phyloP scores from a whole-genome alignment of 176 grass and related monocot genomes.

The Rhipidocladum racemiflorum region DNA sequence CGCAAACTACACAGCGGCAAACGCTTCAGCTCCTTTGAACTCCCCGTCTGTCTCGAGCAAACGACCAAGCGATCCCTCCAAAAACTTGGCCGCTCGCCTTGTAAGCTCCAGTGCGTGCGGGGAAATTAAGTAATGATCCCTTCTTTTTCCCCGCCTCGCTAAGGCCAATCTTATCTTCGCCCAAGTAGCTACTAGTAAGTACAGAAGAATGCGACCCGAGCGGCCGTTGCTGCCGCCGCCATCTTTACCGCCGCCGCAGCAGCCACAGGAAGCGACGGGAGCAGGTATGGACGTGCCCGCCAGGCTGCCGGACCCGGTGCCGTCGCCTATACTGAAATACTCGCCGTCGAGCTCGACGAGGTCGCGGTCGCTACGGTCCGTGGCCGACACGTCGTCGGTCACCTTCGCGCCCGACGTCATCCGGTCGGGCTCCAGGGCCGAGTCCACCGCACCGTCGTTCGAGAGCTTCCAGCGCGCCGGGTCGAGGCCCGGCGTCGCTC shows the following conservation, averaged over 20 bases:
- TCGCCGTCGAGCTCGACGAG: conserved; percentile 21
- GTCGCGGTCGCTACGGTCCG: conserved; percentile 39
- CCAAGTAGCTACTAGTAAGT: not conserved
- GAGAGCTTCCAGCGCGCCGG: conserved; percentile 37
- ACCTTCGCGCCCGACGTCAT: conserved; percentile 38
- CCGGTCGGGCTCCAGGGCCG: conserved; percentile 36
- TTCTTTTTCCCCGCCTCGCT: conserved; percentile 25
- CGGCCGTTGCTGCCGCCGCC: conserved; percentile 22
- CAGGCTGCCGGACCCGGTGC: conserved; percentile 48
- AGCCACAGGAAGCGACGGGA: not conserved
- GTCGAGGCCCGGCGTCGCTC: conserved; percentile 28
- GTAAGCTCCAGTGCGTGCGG: conserved; percentile 24
- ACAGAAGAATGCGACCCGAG: conserved; percentile 31
- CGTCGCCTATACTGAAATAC: conserved; percentile 50
- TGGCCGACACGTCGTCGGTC: conserved; percentile 36
- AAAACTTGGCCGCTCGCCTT: not conserved
- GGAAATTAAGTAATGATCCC: not conserved
- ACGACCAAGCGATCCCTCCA: conserved; percentile 22
- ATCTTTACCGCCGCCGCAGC: conserved; percentile 15
- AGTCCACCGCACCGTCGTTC: conserved; percentile 20
- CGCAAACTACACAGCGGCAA: not conserved
- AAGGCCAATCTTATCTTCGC: not conserved
- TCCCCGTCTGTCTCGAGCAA: conserved; percentile 28
- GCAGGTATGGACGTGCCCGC: conserved; percentile 18
- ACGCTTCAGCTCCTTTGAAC: conserved; percentile 14